Conservation (phyloP, 192 early-diverging fungal species). For the Podila verticillata region DNA sequence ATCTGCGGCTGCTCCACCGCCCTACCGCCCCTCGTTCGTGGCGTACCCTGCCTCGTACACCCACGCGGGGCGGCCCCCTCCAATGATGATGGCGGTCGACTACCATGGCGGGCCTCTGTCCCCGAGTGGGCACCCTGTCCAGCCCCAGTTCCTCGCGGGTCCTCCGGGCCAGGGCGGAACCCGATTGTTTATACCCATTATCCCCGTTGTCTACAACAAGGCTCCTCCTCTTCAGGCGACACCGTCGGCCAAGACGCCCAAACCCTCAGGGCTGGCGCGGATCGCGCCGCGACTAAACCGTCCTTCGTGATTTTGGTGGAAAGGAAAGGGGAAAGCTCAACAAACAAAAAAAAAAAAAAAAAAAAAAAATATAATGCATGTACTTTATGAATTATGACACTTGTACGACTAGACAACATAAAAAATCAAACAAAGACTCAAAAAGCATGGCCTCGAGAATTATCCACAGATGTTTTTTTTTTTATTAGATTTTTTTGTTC, state of each 20-base stretch:
- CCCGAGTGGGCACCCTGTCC: constrained; percentile 1
- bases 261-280: constrained; percentile 27
- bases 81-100: constrained; percentile 48
- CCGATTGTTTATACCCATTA: constrained; percentile 42
- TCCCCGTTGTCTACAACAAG: constrained; percentile 51
- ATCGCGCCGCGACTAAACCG: constrained; percentile 38
- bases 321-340: not conserved
- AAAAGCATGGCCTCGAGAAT: too few relatives aligned
- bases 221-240: constrained; percentile 5
- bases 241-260: not conserved
- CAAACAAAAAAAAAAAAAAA: not conserved
- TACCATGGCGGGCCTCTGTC: constrained; percentile 16
- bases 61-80: constrained; percentile 10
- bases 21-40: constrained; percentile 41
- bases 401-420: not conserved
- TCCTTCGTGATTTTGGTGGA: not conserved
- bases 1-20: constrained; percentile 20
- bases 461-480: too few relatives aligned
- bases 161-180: not conserved
- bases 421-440: not conserved
- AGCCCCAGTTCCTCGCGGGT: not conserved
- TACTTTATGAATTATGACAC: not conserved
- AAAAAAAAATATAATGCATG: not conserved
- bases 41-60: constrained; percentile 31
- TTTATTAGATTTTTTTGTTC: too few relatives aligned